phyloP scores from a whole-genome alignment of 139 green algal species.

The Coccomyxa sp. region DNA sequence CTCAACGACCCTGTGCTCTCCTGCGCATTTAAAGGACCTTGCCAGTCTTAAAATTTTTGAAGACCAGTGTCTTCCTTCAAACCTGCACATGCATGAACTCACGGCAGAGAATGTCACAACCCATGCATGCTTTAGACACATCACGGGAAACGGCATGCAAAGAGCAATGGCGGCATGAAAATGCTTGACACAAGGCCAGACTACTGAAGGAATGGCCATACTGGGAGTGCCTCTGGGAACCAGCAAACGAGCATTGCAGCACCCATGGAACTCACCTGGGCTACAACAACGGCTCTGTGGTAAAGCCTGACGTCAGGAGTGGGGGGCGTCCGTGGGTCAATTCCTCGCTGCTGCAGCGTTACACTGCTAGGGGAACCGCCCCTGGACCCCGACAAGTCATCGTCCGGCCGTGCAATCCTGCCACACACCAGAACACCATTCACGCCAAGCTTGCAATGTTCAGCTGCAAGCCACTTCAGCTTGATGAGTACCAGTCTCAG shows the following conservation, averaged over 20 bases:
- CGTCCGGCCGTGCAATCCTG: background rate
- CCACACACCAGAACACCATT: background rate
- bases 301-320: conserved; percentile 87
- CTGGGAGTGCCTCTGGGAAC: no score
- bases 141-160: no score
- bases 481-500: no score
- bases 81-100: background rate
- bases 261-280: conserved; percentile 30
- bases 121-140: no score
- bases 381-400: background rate
- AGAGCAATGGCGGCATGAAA: no score
- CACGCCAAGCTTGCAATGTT: background rate
- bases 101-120: no score
- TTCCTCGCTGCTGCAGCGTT: conserved; percentile 29
- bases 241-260: no score
- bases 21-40: background rate
- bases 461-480: background rate
- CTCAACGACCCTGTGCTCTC: conserved; percentile 41
- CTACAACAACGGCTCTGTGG: conserved; percentile 90
- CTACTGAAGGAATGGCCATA: no score
- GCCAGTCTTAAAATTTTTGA: background rate
- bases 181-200: no score
- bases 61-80: background rate
- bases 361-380: conserved; percentile 25
- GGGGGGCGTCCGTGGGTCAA: conserved; percentile 36